Percentiles rank a stretch among this genome's conserved stretches.
phyloP scores from a whole-genome alignment of 306 rosid species.

The Quercus ilex region DNA sequence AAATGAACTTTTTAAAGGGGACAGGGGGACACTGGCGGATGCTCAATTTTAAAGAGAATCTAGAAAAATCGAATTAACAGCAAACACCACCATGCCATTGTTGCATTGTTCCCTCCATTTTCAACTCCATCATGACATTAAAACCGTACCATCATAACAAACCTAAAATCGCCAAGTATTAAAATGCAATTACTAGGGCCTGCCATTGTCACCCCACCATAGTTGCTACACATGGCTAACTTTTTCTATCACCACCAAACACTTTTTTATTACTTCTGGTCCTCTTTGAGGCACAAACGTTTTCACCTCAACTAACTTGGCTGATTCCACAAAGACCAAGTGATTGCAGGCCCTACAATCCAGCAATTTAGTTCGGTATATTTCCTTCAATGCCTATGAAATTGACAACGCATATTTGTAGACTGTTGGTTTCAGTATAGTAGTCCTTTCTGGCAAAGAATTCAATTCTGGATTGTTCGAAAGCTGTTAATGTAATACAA shows the following conservation, averaged over 20 bases:
- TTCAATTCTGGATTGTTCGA: not conserved
- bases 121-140: not conserved
- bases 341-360: not conserved
- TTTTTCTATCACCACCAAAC: not conserved
- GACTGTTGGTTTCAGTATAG: not conserved
- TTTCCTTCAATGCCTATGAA: not conserved
- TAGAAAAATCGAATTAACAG: not conserved
- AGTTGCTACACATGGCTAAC: not conserved
- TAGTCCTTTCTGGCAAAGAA: constrained; percentile 17
- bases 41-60: not conserved
- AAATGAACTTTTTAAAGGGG: not conserved
- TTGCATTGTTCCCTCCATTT: not conserved
- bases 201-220: not conserved
- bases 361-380: constrained; percentile 9
- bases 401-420: constrained; percentile 10
- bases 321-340: not conserved
- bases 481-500: not conserved
- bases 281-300: not conserved
- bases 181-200: not conserved
- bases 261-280: not conserved
- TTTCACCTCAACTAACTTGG: not conserved
- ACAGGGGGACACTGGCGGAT: too few species aligned
- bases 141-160: not conserved
- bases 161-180: not conserved
- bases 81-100: not conserved